Conservation (phyloP, 1,139 yeast genomes). For the Blastobotrys capitulatus region DNA sequence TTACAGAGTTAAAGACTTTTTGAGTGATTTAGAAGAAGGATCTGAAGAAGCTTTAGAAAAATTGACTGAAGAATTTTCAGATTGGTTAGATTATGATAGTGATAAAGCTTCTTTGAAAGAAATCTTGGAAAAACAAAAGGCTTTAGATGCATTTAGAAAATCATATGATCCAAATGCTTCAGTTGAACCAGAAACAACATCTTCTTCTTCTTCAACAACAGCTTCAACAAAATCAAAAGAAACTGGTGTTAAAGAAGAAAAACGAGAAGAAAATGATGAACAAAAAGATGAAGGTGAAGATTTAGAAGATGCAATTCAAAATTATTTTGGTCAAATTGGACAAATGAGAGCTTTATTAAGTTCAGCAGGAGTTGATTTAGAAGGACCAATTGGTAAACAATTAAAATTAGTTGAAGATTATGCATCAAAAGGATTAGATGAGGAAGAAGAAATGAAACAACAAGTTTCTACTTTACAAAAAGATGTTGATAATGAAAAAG, state of each 20-base stretch:
- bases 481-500: background rate
- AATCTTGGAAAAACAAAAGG: conserved; percentile 35
- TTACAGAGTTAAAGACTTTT: conserved; percentile 29
- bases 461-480: background rate
- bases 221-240: background rate
- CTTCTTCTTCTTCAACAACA: background rate
- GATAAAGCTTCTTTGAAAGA: conserved; percentile 48
- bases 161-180: conserved; percentile 13
- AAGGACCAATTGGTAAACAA: background rate
- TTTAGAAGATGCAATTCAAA: conserved; percentile 1
- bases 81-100: conserved; percentile 77
- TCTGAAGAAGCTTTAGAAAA: conserved; percentile 23
- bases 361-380: conserved; percentile 9
- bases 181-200: background rate
- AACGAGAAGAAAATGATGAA: background rate
- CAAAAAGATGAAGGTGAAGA: background rate
- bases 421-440: conserved; percentile 7
- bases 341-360: conserved; percentile 3
- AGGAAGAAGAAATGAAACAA: background rate
- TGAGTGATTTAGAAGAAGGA: conserved; percentile 14
- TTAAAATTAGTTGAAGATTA: conserved; percentile 10
- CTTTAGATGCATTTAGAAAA: conserved; percentile 24
- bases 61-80: conserved; percentile 46
- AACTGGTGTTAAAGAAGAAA: background rate
- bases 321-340: conserved; percentile 7